phyloP scores from a whole-genome alignment of 139 green algal genomes.

The Chlorella sorokiniana region DNA sequence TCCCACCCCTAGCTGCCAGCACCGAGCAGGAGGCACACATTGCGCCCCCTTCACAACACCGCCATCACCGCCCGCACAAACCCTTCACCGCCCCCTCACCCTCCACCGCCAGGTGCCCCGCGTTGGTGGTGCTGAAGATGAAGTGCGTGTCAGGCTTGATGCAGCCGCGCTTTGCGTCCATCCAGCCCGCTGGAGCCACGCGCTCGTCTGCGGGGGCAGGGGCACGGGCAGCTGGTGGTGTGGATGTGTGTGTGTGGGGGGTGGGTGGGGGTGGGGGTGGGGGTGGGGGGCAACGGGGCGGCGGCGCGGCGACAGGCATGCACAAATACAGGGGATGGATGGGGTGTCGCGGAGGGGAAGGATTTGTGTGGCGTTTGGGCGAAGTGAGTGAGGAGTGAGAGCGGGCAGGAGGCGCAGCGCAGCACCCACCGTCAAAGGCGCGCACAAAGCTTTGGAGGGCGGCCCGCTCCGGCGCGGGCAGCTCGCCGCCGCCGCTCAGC shows the following conservation, averaged over 20 bases:
- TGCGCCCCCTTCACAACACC: too few relatives aligned
- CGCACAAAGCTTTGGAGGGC: conserved; percentile 26
- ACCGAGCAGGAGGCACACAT: too few relatives aligned
- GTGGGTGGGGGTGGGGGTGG: background rate
- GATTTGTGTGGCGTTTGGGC: background rate
- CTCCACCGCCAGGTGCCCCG: conserved; percentile 23
- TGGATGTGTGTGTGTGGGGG: background rate
- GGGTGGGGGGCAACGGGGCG: background rate
- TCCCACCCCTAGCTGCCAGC: too few relatives aligned
- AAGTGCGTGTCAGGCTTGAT: conserved; percentile 42
- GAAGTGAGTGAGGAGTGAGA: background rate
- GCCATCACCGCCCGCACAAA: too few relatives aligned
- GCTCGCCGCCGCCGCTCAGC: background rate
- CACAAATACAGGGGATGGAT: too few relatives aligned
- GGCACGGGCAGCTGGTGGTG: background rate
- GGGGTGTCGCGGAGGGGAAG: too few relatives aligned
- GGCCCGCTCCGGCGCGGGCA: background rate
- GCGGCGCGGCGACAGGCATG: background rate
- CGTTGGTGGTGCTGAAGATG: conserved; percentile 15
- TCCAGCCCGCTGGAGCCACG: conserved; percentile 10
- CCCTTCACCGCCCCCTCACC: conserved; percentile 25
- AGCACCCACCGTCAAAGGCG: conserved; percentile 9
- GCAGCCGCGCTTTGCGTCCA: background rate
- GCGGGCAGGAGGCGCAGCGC: background rate
- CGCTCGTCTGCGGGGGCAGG: conserved; percentile 30